A percentile compares a stretch with the other conserved stretches of the same genome.
Conservation (phyloP, 2,329 filamentous ascomycete genomes). For the Fusarium xylarioides region DNA sequence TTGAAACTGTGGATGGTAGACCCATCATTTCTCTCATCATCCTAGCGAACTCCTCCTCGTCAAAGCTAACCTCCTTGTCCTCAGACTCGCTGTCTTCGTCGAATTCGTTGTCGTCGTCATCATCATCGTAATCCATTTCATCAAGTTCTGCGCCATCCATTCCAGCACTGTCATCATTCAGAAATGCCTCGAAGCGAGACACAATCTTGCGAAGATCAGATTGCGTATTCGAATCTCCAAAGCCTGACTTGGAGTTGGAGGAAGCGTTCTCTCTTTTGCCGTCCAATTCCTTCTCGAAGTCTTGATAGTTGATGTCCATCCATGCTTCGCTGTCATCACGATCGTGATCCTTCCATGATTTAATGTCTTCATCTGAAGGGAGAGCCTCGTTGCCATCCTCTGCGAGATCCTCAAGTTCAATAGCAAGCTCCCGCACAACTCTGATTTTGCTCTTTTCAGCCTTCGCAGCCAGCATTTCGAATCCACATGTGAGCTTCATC, state of each 20-base stretch:
- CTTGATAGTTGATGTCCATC: conserved; percentile 90
- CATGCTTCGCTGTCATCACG: conserved; percentile 87
- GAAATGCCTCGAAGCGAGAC: conserved; percentile 88
- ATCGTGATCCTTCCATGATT: conserved; percentile 67
- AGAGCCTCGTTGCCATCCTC: conserved; percentile 73
- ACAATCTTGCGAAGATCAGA: conserved; percentile 90
- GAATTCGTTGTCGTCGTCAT: conserved; percentile 59
- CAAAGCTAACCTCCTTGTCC: conserved; percentile 80
- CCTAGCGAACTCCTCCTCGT: conserved; percentile 83
- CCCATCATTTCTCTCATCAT: conserved; percentile 97
- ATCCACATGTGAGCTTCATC: conserved; percentile 90
- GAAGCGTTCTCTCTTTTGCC: conserved; percentile 54
- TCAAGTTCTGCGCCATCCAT: conserved; percentile 78
- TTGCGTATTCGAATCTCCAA: conserved; percentile 74
- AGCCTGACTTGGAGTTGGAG: conserved; percentile 52
- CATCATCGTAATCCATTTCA: conserved; percentile 74
- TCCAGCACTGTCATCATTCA: conserved; percentile 86
- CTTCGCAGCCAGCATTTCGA: conserved; percentile 83
- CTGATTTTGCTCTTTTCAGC: conserved; percentile 74
- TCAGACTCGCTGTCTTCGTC: conserved; percentile 70
- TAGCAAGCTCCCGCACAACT: conserved; percentile 76
- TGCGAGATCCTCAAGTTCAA: conserved; percentile 79
- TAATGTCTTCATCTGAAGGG: conserved; percentile 78
- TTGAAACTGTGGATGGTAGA: conserved; percentile 50
- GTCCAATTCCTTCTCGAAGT: conserved; percentile 84